Evolutionary conservation across 139 green algal genomes (phyloP).

Genomic region (Chlamydomonas incerta): DNA sequence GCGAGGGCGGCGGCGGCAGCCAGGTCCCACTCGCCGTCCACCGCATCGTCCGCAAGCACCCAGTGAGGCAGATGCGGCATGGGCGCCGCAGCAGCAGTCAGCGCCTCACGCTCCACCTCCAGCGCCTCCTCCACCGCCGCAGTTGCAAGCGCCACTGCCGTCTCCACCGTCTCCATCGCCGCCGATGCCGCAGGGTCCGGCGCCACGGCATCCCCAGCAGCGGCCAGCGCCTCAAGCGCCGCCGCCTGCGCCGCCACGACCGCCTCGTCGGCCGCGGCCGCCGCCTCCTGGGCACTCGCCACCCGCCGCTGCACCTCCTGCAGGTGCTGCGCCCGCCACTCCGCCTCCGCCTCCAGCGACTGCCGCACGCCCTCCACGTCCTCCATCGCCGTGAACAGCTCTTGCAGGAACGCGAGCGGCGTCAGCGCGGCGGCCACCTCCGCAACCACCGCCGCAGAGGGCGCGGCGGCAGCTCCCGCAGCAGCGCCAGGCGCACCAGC

Average conservation of each 20-base stretch:
- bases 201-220: too few relatives aligned
- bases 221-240: too few relatives aligned
- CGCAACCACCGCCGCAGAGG: neutral
- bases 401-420: conserved; percentile 16
- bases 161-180: too few relatives aligned
- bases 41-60: neutral
- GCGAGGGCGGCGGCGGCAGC: too few relatives aligned
- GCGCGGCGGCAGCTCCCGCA: neutral
- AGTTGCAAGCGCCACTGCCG: too few relatives aligned
- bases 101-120: too few relatives aligned
- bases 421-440: neutral
- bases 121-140: too few relatives aligned
- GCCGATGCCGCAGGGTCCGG: too few relatives aligned
- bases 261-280: neutral
- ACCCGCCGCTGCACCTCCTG: neutral
- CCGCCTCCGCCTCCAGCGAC: neutral
- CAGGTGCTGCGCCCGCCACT: conserved; percentile 1
- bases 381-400: conserved; percentile 3
- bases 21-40: neutral
- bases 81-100: too few relatives aligned
- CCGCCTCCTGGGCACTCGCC: too few relatives aligned
- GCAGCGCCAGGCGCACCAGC: too few relatives aligned
- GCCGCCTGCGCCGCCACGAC: neutral
- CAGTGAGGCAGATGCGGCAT: neutral
- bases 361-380: neutral